A percentile compares a stretch with the other conserved stretches of the same genome.
Evolutionary conservation across 257 asterid genomes (phyloP).

Genomic region (Sherardia arvensis): DNA sequence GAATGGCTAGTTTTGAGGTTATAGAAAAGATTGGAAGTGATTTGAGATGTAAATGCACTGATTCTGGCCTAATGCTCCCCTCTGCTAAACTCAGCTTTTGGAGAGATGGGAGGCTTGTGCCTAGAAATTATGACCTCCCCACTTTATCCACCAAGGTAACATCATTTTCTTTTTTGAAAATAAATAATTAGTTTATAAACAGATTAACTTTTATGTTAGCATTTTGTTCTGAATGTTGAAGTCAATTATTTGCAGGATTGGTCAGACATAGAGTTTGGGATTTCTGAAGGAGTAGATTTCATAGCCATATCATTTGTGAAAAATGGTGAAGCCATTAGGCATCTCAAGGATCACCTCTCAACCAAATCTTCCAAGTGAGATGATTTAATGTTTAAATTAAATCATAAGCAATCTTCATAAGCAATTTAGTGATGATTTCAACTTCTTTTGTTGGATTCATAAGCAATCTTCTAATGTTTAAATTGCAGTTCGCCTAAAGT

Average conservation of each 20-base stretch:
- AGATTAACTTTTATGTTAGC: too few relatives aligned
- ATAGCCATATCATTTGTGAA: slow-evolving; percentile 81
- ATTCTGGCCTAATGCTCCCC: slow-evolving; percentile 69
- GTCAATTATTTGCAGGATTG: slow-evolving; percentile 44
- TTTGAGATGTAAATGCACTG: slow-evolving; percentile 67
- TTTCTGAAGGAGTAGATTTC: slow-evolving; percentile 72
- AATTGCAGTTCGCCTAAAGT: slow-evolving; percentile 51
- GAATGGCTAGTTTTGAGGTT: slow-evolving; percentile 80
- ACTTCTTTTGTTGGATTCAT: neutral
- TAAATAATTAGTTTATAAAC: too few relatives aligned
- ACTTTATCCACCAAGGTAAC: slow-evolving; percentile 58
- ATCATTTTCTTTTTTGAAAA: too few relatives aligned
- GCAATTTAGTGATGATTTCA: too few relatives aligned
- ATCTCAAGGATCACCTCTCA: slow-evolving; percentile 52
- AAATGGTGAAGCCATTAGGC: slow-evolving; percentile 50
- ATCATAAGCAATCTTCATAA: too few relatives aligned
- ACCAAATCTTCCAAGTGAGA: slow-evolving; percentile 46
- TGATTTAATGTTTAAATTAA: too few relatives aligned
- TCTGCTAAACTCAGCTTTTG: slow-evolving; percentile 77
- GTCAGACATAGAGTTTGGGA: slow-evolving; percentile 67
- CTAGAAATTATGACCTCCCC: slow-evolving; percentile 47
- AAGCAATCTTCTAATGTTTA: neutral
- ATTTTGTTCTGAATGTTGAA: neutral
- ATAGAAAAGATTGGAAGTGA: slow-evolving; percentile 57
- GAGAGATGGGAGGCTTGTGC: slow-evolving; percentile 70